Evolutionary conservation across 805 yeast species (phyloP).

Genomic region (Metschnikowia hibisci): DNA sequence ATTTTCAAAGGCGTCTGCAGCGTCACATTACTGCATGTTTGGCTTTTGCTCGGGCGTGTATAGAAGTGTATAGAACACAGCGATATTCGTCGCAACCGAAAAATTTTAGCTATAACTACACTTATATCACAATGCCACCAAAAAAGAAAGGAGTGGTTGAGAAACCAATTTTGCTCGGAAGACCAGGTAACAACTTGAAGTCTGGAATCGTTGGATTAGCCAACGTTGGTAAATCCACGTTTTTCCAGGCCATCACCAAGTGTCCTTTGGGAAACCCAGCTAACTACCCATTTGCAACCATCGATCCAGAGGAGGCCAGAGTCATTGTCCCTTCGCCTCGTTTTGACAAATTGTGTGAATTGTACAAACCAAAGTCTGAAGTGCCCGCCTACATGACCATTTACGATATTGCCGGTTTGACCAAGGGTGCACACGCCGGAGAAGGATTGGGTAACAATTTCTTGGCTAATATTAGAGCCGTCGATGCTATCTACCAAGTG

Average conservation of each 20-base stretch:
- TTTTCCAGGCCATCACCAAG: constrained; percentile 23
- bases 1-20: not conserved
- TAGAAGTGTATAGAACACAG: not conserved
- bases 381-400: constrained; percentile 26
- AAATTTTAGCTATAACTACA: constrained; percentile 11
- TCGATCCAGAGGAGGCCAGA: constrained; percentile 60
- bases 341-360: constrained; percentile 30
- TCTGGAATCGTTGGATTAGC: constrained; percentile 42
- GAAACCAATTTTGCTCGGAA: constrained; percentile 64
- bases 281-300: constrained; percentile 69
- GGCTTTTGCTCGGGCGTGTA: constrained; percentile 3
- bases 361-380: constrained; percentile 43
- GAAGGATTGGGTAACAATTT: constrained; percentile 75
- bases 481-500: constrained; percentile 67
- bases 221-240: constrained; percentile 22
- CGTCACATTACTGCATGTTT: not conserved
- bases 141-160: constrained; percentile 62
- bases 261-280: constrained; percentile 29
- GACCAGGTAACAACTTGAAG: constrained; percentile 35
- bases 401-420: constrained; percentile 45
- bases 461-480: constrained; percentile 63
- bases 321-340: constrained; percentile 23
- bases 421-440: constrained; percentile 54
- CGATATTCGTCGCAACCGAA: constrained; percentile 14
- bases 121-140: constrained; percentile 55